Percentiles rank a stretch among this genome's conserved stretches.
phyloP scores from a whole-genome alignment of 2,329 filamentous ascomycete species.

The Nemania abortiva region DNA sequence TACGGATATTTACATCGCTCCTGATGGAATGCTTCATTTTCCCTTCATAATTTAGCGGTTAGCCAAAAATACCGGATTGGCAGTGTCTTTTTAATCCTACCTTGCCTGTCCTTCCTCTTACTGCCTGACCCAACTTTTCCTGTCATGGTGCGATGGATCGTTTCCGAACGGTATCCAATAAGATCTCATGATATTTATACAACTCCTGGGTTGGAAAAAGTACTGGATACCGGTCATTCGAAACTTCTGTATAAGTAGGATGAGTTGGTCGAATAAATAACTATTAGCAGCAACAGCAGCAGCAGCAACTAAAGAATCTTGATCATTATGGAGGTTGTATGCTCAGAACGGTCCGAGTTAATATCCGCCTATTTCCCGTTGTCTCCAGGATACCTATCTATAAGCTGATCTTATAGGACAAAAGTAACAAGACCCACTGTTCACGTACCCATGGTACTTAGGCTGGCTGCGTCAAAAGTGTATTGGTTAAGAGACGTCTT shows the following conservation, averaged over 20 bases:
- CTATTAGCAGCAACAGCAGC: too few species aligned
- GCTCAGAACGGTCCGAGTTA: too few species aligned
- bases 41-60: conserved; percentile 1
- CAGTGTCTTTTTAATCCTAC: background rate
- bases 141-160: background rate
- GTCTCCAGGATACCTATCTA: background rate
- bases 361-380: too few species aligned
- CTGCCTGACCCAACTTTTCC: conserved; percentile 23
- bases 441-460: too few species aligned
- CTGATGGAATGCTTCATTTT: background rate
- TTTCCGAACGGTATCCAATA: conserved; percentile 16
- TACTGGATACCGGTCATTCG: background rate
- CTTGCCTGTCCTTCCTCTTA: conserved; percentile 7
- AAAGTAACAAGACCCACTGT: background rate
- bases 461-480: too few species aligned
- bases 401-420: background rate
- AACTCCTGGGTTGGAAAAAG: background rate
- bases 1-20: background rate
- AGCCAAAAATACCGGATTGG: conserved; percentile 14
- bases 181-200: background rate
- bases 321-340: too few species aligned
- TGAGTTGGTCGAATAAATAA: conserved; percentile 23
- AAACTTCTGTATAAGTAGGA: background rate
- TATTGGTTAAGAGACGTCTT: too few species aligned
- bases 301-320: too few species aligned